Conservation (phyloP, 306 rosid genomes). For the Cajanus cajan region DNA sequence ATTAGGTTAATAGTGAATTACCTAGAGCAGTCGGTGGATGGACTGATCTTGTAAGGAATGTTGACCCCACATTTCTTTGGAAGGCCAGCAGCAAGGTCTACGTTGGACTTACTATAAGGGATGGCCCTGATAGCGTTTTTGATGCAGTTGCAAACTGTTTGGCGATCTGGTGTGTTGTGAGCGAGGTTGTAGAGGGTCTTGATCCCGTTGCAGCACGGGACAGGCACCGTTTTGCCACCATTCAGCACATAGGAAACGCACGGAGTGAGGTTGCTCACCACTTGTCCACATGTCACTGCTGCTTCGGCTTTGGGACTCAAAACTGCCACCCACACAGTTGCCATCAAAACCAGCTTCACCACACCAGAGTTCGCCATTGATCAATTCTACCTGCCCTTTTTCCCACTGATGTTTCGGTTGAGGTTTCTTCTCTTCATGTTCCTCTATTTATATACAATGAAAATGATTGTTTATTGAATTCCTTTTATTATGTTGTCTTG, state of each 20-base stretch:
- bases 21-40: neutral
- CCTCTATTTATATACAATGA: neutral
- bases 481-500: neutral
- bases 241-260: neutral
- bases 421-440: neutral
- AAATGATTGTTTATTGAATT: neutral
- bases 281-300: constrained; percentile 30
- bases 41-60: neutral
- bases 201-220: constrained; percentile 45
- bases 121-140: constrained; percentile 8
- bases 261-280: neutral
- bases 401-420: neutral
- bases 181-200: constrained; percentile 4
- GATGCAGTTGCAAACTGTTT: constrained; percentile 45
- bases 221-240: neutral
- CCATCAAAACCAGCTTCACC: constrained; percentile 7
- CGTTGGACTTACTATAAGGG: neutral
- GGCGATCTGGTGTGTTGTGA: constrained; percentile 34
- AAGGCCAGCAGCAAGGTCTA: neutral
- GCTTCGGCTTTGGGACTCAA: constrained; percentile 30
- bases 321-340: neutral
- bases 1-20: neutral
- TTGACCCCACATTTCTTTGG: neutral
- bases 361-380: constrained; percentile 28
- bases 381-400: neutral